phyloP scores from a whole-genome alignment of 2,329 filamentous ascomycete species.

The Neonectria coccinea region DNA sequence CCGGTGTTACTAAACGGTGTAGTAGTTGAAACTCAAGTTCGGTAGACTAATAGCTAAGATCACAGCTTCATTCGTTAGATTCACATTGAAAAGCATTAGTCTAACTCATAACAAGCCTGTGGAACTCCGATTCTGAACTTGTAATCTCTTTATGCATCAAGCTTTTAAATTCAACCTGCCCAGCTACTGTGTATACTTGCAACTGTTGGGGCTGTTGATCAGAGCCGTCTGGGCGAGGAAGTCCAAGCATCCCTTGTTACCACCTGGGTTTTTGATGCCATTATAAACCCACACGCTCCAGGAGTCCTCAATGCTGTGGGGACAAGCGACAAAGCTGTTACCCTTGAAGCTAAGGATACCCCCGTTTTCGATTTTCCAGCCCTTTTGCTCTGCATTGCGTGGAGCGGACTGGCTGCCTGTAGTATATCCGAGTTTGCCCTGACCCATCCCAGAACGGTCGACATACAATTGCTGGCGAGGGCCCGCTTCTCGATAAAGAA shows the following conservation, averaged over 20 bases:
- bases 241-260: constrained; percentile 52
- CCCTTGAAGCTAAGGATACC: constrained; percentile 61
- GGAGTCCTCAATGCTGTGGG: constrained; percentile 53
- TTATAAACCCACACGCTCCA: constrained; percentile 55
- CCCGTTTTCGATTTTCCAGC: constrained; percentile 58
- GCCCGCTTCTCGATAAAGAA: constrained; percentile 56
- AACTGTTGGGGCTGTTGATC: constrained; percentile 49
- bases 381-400: constrained; percentile 58
- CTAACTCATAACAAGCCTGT: too few species aligned
- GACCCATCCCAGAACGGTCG: constrained; percentile 70
- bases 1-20: too few species aligned
- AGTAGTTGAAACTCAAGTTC: too few species aligned
- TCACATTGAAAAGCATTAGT: too few species aligned
- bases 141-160: too few species aligned
- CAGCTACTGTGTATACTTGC: constrained; percentile 50
- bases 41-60: too few species aligned
- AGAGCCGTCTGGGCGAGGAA: constrained; percentile 49
- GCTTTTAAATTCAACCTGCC: background rate
- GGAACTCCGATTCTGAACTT: too few species aligned
- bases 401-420: constrained; percentile 56
- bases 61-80: too few species aligned
- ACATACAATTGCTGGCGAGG: constrained; percentile 62
- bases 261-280: constrained; percentile 51
- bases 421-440: constrained; percentile 65
- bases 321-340: constrained; percentile 64